These are phyloP conservation scores for Fusarium miscanthi DNA, from an alignment of 2,329 filamentous ascomycete species.

Conservation along the genomic window DNA sequence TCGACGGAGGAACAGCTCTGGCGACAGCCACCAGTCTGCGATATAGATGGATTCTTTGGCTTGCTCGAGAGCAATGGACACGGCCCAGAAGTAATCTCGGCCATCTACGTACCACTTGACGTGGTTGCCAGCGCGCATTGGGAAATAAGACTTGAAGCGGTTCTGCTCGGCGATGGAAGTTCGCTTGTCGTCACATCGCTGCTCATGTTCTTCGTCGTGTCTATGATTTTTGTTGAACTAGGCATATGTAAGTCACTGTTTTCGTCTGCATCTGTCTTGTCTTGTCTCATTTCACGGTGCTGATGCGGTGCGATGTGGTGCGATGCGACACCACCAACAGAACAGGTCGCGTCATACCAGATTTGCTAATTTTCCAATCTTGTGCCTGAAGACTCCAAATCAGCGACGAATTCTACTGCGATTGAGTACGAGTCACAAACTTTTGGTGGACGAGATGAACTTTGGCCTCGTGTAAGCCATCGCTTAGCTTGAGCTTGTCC, in stretches of 20 bases:
- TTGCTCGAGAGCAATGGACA: constrained; percentile 87
- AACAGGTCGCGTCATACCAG: constrained; percentile 56
- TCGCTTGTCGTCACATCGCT: constrained; percentile 84
- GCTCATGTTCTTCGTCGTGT: constrained; percentile 93
- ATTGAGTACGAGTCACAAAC: constrained; percentile 48
- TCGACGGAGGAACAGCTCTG: constrained; percentile 85
- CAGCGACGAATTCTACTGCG: constrained; percentile 18
- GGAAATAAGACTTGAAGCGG: constrained; percentile 91
- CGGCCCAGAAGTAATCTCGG: constrained; percentile 93
- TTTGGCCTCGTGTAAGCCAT: constrained; percentile 70
- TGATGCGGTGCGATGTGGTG: neutral
- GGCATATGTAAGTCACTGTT: neutral
- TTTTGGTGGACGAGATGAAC: constrained; percentile 69
- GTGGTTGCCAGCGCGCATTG: constrained; percentile 84
- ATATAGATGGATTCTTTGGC: constrained; percentile 97
- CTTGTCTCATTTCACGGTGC: neutral
- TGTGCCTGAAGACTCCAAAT: constrained; percentile 51
- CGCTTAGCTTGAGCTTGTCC: constrained; percentile 60
- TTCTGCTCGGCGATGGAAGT: constrained; percentile 76
- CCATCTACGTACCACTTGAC: constrained; percentile 99
- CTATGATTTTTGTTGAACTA: constrained; percentile 88
- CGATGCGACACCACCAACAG: neutral
- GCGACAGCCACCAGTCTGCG: constrained; percentile 96
- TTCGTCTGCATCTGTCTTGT: neutral
- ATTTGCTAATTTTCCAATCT: constrained; percentile 72